A percentile compares a stretch with the other conserved stretches of the same genome.
Conservation (phyloP, 306 rosid genomes). For the Dicorynia guianensis region DNA sequence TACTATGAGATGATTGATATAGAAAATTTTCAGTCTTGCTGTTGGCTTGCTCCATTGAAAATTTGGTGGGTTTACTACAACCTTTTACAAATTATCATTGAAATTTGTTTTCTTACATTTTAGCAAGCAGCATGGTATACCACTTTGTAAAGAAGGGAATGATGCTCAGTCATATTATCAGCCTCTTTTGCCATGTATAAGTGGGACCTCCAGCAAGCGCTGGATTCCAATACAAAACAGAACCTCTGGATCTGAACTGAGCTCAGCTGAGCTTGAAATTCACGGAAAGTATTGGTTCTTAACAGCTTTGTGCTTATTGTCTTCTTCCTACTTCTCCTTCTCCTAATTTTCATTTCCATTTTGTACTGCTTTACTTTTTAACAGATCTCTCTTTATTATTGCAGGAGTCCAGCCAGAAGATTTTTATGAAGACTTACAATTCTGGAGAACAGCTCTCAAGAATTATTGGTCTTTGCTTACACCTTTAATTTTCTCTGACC, state of each 20-base stretch:
- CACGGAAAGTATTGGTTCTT: slow-evolving; percentile 80
- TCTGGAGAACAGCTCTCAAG: slow-evolving; percentile 75
- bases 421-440: slow-evolving; percentile 76
- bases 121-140: slow-evolving; percentile 69
- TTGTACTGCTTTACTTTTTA: slow-evolving; percentile 38
- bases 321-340: slow-evolving; percentile 9
- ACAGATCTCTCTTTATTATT: slow-evolving; percentile 46
- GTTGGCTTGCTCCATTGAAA: slow-evolving; percentile 43
- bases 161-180: slow-evolving; percentile 71
- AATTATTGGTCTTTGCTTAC: slow-evolving; percentile 96
- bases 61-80: slow-evolving; percentile 18
- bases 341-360: slow-evolving; percentile 15
- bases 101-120: slow-evolving; percentile 42
- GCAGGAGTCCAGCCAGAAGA: slow-evolving; percentile 92
- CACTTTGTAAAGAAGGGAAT: slow-evolving; percentile 73
- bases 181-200: slow-evolving; percentile 84
- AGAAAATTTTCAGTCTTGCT: slow-evolving; percentile 32
- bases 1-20: slow-evolving; percentile 12
- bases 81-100: slow-evolving; percentile 23
- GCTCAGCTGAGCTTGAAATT: slow-evolving; percentile 75
- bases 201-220: slow-evolving; percentile 80
- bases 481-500: slow-evolving; percentile 98
- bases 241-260: slow-evolving; percentile 68
- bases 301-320: slow-evolving; percentile 29
- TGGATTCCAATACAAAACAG: slow-evolving; percentile 91